Base-by-base conservation (phyloP, 2,329 filamentous ascomycete genomes). In the Colletotrichum phormii region DNA sequence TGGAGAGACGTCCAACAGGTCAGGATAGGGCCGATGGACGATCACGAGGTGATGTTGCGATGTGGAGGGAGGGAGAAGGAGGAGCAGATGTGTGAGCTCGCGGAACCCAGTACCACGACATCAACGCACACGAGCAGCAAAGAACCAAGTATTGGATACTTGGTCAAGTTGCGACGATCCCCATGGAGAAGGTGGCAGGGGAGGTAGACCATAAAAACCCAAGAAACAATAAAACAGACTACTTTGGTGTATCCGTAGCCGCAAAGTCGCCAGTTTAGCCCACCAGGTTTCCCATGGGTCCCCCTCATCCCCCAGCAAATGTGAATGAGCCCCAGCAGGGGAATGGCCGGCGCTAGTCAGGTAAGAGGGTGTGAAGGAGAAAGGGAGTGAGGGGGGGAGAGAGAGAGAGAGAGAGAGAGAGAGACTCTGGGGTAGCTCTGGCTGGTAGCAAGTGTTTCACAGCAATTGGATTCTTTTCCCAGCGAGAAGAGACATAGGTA, bases 41-140 rank as follows among this genome's bases (percentile, higher is more conserved):
- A 71, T 71, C 68, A 71, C 68, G 63, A 62, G 68, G 68, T 61
- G 42, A 12, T 33, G 37, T 49, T 49, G 42, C 15, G 42, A 49
- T 49, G 42, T n/a, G 42, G 42, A 11, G 37, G 9, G 9, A 29
- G 42, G 13, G 13, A 29, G 37, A 22, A 29, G 24, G 37, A 33
- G 24, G 8, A 29, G 26, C 3, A 29, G 26, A 29, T 29, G 26
- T 24, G 26, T 18, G 37, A 18, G 24, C 49, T 7, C 57, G 15
- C 26, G 5, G 53, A 46, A 65, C 11, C 53, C 8, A 12, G 54
- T 70, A 64, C 62, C 24, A 24, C 29, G 8, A 12, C 13, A 11
- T 15, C 15, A 13, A 63, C 26, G 60, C 60, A 63, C 2, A 3
- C 4, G 5, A 35, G 12, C 26, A 4, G 29, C 60, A 11, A 5